phyloP scores from a whole-genome alignment of 176 grass and related monocot species.

The Oryza coarctata region DNA sequence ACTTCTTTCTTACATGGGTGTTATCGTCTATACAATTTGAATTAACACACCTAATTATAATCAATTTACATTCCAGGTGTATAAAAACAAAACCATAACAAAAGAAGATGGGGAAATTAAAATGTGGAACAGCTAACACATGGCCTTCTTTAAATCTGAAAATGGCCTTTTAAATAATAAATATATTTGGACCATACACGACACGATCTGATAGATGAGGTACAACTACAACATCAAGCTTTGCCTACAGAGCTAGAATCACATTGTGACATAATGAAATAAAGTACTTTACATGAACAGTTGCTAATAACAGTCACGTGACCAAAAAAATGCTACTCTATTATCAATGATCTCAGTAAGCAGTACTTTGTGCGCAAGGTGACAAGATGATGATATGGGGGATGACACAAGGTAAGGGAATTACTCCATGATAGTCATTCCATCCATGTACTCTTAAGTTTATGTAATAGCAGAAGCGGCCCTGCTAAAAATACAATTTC shows the following conservation, averaged over 20 bases:
- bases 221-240: background rate
- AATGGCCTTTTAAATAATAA: background rate
- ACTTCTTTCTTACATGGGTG: too few species aligned
- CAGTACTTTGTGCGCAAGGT: background rate
- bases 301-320: slow-evolving; percentile 5
- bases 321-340: background rate
- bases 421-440: too few species aligned
- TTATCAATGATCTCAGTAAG: background rate
- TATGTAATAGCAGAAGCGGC: background rate
- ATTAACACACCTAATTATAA: background rate
- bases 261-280: background rate
- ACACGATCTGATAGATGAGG: background rate
- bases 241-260: background rate
- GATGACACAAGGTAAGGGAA: background rate
- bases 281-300: background rate
- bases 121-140: background rate
- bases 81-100: background rate
- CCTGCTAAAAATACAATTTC: background rate
- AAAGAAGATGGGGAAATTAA: background rate
- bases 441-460: too few species aligned
- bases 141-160: background rate
- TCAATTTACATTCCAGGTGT: too few species aligned
- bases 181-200: background rate
- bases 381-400: background rate
- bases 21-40: background rate